These are phyloP conservation scores for Saccharum hybrid DNA, from an alignment of 202 grass and related monocot species.

Conservation along the genomic window DNA sequence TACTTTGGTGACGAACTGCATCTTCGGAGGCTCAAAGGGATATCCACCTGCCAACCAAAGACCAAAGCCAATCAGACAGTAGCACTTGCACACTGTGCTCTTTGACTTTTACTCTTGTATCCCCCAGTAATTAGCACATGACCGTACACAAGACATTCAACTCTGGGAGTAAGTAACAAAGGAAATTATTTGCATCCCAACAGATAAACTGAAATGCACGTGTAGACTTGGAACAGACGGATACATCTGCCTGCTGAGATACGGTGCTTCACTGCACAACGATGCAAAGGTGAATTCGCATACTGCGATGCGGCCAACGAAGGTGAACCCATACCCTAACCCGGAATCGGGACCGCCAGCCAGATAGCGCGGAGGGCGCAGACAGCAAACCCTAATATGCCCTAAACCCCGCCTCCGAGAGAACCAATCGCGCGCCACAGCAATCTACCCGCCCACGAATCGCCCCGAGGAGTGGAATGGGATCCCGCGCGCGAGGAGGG, in stretches of 20 bases:
- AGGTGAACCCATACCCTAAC: neutral
- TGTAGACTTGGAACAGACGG: neutral
- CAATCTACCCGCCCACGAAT: neutral
- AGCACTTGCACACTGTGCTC: neutral
- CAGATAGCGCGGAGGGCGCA: neutral
- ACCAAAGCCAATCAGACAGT: slow-evolving; percentile 29
- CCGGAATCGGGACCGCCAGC: neutral
- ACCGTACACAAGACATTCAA: neutral
- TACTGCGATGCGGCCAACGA: neutral
- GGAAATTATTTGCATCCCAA: neutral
- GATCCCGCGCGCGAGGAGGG: neutral
- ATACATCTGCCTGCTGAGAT: neutral
- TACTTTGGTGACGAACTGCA: slow-evolving; percentile 99
- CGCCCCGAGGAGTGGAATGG: neutral
- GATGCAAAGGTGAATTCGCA: neutral
- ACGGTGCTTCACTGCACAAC: neutral
- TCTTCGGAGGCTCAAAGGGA: slow-evolving; percentile 98
- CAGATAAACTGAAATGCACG: neutral
- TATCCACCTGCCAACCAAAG: slow-evolving; percentile 78
- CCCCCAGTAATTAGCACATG: neutral
- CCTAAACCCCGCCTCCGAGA: neutral
- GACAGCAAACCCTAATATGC: slow-evolving; percentile 22
- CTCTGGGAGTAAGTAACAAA: neutral
- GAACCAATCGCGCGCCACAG: neutral
- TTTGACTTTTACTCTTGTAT: slow-evolving; percentile 11